Evolutionary conservation across 805 yeast genomes (phyloP).

Genomic region (Candida namnaoensis): DNA sequence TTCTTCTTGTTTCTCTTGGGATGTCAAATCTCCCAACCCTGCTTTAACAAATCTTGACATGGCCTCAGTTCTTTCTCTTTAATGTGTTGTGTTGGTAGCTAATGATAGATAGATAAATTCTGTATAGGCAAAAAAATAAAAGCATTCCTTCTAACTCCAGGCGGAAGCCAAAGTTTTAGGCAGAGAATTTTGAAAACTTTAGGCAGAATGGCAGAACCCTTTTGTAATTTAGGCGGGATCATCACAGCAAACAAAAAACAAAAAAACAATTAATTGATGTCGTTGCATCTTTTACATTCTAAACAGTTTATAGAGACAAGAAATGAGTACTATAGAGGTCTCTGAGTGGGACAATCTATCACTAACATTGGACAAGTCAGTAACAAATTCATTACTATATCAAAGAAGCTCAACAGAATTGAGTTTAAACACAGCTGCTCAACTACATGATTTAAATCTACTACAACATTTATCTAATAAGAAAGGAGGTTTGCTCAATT

Average conservation of each 20-base stretch:
- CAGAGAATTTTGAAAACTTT: no score
- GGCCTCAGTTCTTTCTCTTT: neutral
- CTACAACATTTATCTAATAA: conserved; percentile 29
- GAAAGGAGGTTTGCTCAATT: conserved; percentile 37
- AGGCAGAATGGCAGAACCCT: no score
- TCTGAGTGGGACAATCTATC: conserved; percentile 42
- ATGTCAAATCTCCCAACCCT: conserved; percentile 16
- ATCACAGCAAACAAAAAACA: no score
- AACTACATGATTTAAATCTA: conserved; percentile 18
- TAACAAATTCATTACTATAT: neutral
- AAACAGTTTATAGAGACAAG: no score
- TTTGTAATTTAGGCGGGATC: no score
- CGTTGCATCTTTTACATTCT: no score
- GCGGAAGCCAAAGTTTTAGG: no score
- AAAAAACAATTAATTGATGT: no score
- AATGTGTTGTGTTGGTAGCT: no score
- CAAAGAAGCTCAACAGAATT: conserved; percentile 12
- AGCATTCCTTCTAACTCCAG: no score
- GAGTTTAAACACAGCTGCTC: conserved; percentile 28
- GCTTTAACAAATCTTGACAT: conserved; percentile 20
- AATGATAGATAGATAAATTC: no score
- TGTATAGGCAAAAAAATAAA: no score
- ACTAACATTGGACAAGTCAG: conserved; percentile 21
- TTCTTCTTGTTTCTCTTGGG: conserved; percentile 9
- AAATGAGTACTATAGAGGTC: neutral